Evolutionary conservation across 1,284 basidiomycete species (phyloP), one percentile per base, ranked within the genome.

Genomic region (Pseudozyma sp.): DNA sequence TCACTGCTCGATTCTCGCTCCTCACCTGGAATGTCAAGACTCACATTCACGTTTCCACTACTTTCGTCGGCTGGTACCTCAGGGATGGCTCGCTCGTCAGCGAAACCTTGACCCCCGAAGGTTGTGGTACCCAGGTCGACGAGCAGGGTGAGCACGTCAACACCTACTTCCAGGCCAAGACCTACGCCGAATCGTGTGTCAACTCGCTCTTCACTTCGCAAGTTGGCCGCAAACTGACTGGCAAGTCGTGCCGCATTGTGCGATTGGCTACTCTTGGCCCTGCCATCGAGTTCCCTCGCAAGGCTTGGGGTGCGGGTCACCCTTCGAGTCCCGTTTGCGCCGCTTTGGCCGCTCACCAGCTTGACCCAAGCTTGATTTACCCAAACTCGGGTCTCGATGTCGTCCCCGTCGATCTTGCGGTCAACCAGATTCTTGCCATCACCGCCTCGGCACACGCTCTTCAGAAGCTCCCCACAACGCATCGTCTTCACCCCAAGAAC

Each of bases 161-260:
- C 57, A 76, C 72, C 45, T 76, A 76, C 56, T 72, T 76, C 58
- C 69, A 72, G 34, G 69, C 72, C n/a, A 72, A 76, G 69, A 76
- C 72, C 12, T 66, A 69, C 44, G 72, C 72, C 45, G 72, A 76
- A 39, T 68, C 68, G 36, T 67, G 63, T 49, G 63, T 72, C 55
- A 71, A 76, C 44, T 68, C 72, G 54, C 57, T 76, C 54, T 71
- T 71, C 57, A 67, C 61, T 47, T 69, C 72, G 21, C 69, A 76
- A 35, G 65, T 62, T 2, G 72, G 72, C 11, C 69, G 72, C 35
- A 66, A 66, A 36, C 47, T 66, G n/a, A 69, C 72, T 54, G 72
- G 69, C 31, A 76, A 76, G 65, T 55, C 69, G n/a, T 70, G 63
- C 42, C 55, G 72, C 25, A 76, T 76, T 35, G 64, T 76, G 13